Base-by-base conservation (phyloP, 2,329 filamentous ascomycete species). In the Paraconiothyrium brasiliense region DNA sequence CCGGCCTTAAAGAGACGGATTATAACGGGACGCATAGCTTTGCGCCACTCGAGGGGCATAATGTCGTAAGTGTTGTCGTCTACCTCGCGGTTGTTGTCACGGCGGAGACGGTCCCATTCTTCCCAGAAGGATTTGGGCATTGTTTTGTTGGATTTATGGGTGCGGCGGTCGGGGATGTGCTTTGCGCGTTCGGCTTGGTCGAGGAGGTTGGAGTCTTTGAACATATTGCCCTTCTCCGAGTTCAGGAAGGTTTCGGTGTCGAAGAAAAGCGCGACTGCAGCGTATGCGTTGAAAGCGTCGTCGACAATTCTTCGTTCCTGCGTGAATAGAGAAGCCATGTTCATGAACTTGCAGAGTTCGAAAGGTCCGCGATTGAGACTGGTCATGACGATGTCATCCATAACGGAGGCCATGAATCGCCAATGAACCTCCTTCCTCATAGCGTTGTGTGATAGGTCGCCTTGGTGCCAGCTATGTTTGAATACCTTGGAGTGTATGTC, bases 1-100 rank as follows among this genome's bases (percentile, higher is more conserved):
- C 83, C 83, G 16, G 80, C 79, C 63, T 80, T 79, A 70, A 83
- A 84, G 11, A 84, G 67, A n/a, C 78, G 77, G 1, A 80, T 79
- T 51, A 84, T 72, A 16, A 79, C 79, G 7, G 80, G 81, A 1
- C 82, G 75, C 22, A 78, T 71, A 7, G 70, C 70, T n/a, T 76
- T 65, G 61, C 79, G 77, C 80, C 81, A 83, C 57, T 80, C 76
- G 47, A 71, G 54, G 3, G 81, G 80, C 11, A 75, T 73, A 39
- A 75, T 69, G 27, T 74, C 68, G 13, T 70, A 59, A 16, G 65
- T 60, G 8, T 14, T 37, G 16, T 69, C 64, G 8, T 54, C 58
- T 9, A 24, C 10, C 1, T n/a, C n/a, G n/a, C 59, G 48, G 1
- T 61, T 47, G 39, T 72, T 58, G 22, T 54, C 43, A 43, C 58